Evolutionary conservation across 768 basidiomycete genomes (phyloP).

Genomic region (Leccinum subgranulosum): DNA sequence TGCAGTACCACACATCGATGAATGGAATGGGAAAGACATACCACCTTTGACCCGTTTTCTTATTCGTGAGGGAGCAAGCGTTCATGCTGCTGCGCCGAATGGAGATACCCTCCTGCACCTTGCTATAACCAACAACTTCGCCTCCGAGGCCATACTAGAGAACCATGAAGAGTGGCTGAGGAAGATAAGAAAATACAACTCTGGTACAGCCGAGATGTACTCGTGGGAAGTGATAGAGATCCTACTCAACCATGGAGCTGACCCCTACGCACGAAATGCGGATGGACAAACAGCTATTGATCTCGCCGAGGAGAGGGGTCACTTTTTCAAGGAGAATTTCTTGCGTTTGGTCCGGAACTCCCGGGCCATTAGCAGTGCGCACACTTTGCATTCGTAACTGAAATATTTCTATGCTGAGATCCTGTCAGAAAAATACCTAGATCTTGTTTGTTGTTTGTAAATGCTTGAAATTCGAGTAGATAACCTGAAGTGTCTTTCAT

Average conservation of each 20-base stretch:
- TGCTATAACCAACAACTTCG: neutral
- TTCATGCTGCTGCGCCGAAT: neutral
- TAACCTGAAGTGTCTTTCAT: no score
- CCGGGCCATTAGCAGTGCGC: neutral
- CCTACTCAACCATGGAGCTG: neutral
- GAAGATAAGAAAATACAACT: neutral
- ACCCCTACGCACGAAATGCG: neutral
- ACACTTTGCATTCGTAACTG: neutral
- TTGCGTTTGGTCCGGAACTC: neutral
- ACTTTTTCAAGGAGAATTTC: slow-evolving; percentile 4
- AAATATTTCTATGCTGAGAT: neutral
- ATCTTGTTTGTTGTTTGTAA: no score
- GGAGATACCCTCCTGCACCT: slow-evolving; percentile 1
- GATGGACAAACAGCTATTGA: neutral
- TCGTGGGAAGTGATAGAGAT: neutral
- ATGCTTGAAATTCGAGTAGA: no score
- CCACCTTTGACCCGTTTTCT: neutral
- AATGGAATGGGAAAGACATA: neutral
- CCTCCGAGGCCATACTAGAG: neutral
- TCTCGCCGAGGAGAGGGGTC: neutral
- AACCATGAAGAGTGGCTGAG: neutral
- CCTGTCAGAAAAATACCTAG: no score
- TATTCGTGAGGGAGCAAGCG: neutral
- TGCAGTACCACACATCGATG: no score
- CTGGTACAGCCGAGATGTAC: no score